Conservation (phyloP, 257 asterid genomes). For the Mitragyna speciosa region DNA sequence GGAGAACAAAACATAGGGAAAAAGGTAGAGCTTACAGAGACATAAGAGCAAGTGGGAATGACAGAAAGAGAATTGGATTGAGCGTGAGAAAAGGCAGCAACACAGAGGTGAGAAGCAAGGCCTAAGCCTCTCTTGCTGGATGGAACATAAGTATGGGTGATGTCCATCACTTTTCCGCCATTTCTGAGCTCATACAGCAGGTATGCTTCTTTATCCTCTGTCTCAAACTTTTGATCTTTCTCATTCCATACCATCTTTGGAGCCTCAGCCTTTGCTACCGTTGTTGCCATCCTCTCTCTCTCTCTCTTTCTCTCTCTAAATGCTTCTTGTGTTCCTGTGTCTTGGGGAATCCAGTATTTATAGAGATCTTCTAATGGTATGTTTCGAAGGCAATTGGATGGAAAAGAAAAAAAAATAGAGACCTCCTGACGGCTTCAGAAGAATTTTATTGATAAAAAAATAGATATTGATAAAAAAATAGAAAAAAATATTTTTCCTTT, state of each 20-base stretch:
- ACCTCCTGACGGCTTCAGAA: too few species aligned
- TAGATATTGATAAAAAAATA: too few species aligned
- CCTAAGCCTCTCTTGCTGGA: slow-evolving; percentile 83
- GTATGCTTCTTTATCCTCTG: slow-evolving; percentile 72
- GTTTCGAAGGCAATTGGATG: too few species aligned
- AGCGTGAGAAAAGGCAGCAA: slow-evolving; percentile 84
- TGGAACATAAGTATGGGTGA: slow-evolving; percentile 81
- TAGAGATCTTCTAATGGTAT: background rate
- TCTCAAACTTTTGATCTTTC: slow-evolving; percentile 57
- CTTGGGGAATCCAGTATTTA: background rate
- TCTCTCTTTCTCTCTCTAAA: background rate
- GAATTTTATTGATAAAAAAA: too few species aligned
- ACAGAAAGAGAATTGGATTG: slow-evolving; percentile 47
- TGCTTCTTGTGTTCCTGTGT: too few species aligned
- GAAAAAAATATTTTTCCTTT: too few species aligned
- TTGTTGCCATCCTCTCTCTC: background rate
- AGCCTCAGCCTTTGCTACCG: slow-evolving; percentile 9
- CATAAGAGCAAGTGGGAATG: slow-evolving; percentile 87
- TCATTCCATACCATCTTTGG: slow-evolving; percentile 64
- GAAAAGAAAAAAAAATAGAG: too few species aligned
- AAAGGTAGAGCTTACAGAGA: slow-evolving; percentile 55
- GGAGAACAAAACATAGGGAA: background rate
- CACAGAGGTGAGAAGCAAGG: slow-evolving; percentile 72
- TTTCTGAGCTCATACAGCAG: slow-evolving; percentile 51
- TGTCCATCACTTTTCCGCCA: slow-evolving; percentile 60